Evolutionary conservation across 345 rosid genomes (phyloP).

Genomic region (Euphorbia lathyris): DNA sequence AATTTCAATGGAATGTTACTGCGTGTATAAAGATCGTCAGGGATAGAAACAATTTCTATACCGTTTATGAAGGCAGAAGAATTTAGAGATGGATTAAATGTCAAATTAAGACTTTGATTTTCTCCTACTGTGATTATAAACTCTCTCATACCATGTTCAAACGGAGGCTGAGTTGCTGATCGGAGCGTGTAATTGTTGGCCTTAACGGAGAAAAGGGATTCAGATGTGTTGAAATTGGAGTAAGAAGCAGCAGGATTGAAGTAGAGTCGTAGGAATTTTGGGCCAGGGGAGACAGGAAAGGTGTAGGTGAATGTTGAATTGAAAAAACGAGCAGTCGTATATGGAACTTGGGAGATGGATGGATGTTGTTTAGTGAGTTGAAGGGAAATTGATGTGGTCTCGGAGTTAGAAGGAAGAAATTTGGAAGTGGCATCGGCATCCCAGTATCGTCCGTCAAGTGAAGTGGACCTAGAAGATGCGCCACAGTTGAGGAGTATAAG

Average conservation of each 20-base stretch:
- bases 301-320: constrained; percentile 27
- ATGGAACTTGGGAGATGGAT: neutral
- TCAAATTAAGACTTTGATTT: too few species aligned
- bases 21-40: too few species aligned
- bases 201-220: neutral
- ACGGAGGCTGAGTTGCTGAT: neutral
- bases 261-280: constrained; percentile 29
- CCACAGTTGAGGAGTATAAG: constrained; percentile 23
- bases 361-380: neutral
- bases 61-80: too few species aligned
- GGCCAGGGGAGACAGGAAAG: constrained; percentile 31
- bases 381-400: neutral
- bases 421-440: constrained; percentile 22
- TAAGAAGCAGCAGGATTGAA: neutral
- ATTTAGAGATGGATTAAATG: too few species aligned
- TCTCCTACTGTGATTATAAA: too few species aligned
- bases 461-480: neutral
- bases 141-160: too few species aligned
- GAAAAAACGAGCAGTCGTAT: constrained; percentile 24
- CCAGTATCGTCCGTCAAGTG: constrained; percentile 19
- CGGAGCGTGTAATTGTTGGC: constrained; percentile 2
- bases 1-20: neutral
- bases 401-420: constrained; percentile 6
- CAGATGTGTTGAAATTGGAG: neutral
- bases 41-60: too few species aligned